Conservation (phyloP, 2,329 filamentous ascomycete genomes). For the Aspergillus sp. region DNA sequence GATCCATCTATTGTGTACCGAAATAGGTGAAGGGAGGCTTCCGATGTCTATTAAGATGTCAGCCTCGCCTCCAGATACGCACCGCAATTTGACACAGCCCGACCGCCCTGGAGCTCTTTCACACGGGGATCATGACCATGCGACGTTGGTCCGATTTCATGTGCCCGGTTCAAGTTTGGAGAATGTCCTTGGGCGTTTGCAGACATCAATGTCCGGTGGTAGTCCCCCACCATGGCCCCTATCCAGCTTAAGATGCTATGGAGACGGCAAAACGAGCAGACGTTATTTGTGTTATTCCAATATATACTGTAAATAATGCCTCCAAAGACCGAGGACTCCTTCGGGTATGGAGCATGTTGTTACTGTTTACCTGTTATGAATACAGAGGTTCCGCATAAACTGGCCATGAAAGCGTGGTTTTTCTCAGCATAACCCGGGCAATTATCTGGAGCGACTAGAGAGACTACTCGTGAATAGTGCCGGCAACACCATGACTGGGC, state of each 20-base stretch:
- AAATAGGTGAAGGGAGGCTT: no score
- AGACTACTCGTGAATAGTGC: neutral
- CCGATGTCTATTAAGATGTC: no score
- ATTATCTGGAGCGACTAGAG: neutral
- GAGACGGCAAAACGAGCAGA: constrained; percentile 1
- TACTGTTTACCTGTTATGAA: constrained; percentile 1
- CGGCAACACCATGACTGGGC: neutral
- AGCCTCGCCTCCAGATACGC: no score
- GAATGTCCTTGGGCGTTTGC: no score
- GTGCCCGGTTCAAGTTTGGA: no score
- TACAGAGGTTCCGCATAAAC: neutral
- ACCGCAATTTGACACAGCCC: no score
- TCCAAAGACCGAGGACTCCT: neutral
- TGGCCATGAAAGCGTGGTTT: neutral
- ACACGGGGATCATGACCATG: no score
- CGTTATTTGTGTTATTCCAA: neutral
- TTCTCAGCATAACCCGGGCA: neutral
- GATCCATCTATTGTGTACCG: no score
- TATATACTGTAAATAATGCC: neutral
- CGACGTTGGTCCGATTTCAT: no score
- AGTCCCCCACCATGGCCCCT: no score
- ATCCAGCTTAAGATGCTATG: neutral
- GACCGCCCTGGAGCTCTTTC: no score
- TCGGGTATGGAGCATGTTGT: neutral
- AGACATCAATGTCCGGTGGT: no score